phyloP scores from a whole-genome alignment of 129 eudicot genomes.

The Ambrosia artemisiifolia region DNA sequence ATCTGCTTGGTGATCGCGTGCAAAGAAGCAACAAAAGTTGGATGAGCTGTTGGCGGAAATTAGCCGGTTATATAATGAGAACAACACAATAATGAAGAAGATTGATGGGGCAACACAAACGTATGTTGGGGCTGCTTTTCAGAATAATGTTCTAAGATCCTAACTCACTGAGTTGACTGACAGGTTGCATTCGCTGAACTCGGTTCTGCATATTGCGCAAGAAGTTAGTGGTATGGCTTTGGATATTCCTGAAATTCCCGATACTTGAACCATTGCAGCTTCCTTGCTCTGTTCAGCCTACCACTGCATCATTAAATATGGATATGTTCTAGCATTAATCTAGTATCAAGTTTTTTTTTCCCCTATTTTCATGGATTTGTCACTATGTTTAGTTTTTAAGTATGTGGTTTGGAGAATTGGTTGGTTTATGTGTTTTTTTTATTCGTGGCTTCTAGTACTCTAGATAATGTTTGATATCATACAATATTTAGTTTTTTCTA shows the following conservation, averaged over 20 bases:
- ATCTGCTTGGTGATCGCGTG: conserved; percentile 66
- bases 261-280: conserved; percentile 75
- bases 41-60: conserved; percentile 52
- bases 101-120: conserved; percentile 38
- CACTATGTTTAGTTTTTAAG: background rate
- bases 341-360: background rate
- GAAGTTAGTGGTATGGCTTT: conserved; percentile 50
- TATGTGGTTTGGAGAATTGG: background rate
- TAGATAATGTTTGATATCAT: background rate
- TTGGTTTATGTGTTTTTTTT: background rate
- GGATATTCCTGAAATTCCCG: conserved; percentile 60
- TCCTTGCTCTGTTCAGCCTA: conserved; percentile 53
- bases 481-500: conserved; percentile 9
- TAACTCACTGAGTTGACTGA: conserved; percentile 58
- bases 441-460: background rate
- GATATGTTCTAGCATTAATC: conserved; percentile 40
- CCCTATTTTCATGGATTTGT: background rate
- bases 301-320: conserved; percentile 37
- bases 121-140: conserved; percentile 40
- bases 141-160: conserved; percentile 64
- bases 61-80: conserved; percentile 36
- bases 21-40: conserved; percentile 55
- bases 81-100: conserved; percentile 30
- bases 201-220: conserved; percentile 48
- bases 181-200: conserved; percentile 50